These are phyloP conservation scores for Xanthoparmelia taractica DNA, from an alignment of 495 filamentous ascomycete genomes.

Conservation along the genomic window DNA sequence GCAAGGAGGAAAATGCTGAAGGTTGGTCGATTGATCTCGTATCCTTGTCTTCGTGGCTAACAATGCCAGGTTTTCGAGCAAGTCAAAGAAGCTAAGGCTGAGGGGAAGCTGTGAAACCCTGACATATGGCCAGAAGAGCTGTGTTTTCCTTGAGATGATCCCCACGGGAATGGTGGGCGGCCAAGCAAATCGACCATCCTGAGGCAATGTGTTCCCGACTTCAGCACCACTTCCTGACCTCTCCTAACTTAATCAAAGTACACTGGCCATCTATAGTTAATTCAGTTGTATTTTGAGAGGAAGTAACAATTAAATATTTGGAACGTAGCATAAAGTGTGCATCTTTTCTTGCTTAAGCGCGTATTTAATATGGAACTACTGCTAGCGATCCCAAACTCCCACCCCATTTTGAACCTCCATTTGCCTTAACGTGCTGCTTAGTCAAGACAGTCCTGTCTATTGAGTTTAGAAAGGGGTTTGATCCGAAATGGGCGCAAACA, in stretches of 20 bases:
- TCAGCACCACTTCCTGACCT: background rate
- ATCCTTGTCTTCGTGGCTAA: slow-evolving; percentile 20
- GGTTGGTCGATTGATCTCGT: slow-evolving; percentile 42
- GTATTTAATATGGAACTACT: too few relatives aligned
- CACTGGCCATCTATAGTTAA: background rate
- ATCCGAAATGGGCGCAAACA: slow-evolving; percentile 5
- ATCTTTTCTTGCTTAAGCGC: too few relatives aligned
- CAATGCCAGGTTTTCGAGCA: slow-evolving; percentile 74
- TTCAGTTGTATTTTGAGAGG: background rate
- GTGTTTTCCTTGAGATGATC: background rate
- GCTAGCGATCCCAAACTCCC: too few relatives aligned
- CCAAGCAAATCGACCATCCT: background rate
- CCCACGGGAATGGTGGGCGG: background rate
- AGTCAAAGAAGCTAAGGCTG: slow-evolving; percentile 70
- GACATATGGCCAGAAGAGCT: background rate
- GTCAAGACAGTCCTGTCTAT: background rate
- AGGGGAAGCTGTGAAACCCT: slow-evolving; percentile 49
- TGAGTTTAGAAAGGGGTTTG: too few relatives aligned
- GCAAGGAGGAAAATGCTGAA: slow-evolving; percentile 98
- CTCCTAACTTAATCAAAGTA: background rate
- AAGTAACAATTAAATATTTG: background rate
- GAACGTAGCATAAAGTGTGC: background rate
- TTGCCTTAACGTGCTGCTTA: background rate
- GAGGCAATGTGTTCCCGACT: background rate
- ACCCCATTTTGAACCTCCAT: background rate